Evolutionary conservation across 495 filamentous ascomycete genomes (phyloP).

Genomic region (Jackrogersella multiformis): DNA sequence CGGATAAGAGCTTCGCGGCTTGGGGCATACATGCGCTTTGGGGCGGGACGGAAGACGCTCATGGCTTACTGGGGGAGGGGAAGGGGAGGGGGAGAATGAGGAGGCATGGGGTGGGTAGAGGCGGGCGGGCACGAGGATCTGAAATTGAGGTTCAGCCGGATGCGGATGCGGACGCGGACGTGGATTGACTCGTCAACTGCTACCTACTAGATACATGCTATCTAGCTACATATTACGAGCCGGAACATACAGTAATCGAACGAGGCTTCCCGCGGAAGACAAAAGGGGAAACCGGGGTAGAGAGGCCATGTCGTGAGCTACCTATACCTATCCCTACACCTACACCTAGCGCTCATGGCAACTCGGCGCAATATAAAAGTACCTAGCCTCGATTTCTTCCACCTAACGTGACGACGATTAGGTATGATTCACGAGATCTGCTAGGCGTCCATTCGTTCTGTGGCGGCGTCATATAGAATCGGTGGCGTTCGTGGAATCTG

Average conservation of each 20-base stretch:
- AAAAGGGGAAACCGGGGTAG: background rate
- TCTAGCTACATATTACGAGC: background rate
- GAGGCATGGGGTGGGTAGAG: too few species aligned
- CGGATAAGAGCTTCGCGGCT: slow-evolving; percentile 7
- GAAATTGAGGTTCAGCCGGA: background rate
- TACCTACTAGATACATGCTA: background rate
- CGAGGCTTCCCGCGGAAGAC: background rate
- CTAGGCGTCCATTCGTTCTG: too few species aligned
- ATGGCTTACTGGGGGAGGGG: background rate
- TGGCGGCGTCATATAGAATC: too few species aligned
- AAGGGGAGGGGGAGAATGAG: background rate
- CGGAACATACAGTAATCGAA: background rate
- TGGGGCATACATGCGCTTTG: slow-evolving; percentile 7
- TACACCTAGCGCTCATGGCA: too few species aligned
- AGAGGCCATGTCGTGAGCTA: background rate
- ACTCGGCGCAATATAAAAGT: slow-evolving; percentile 15
- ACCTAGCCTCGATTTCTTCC: background rate
- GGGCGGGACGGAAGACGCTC: background rate
- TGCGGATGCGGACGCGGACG: background rate
- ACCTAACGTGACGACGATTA: background rate
- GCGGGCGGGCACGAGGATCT: too few species aligned
- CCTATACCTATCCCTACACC: background rate
- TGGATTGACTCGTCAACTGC: background rate
- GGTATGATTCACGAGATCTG: background rate
- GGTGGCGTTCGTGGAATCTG: background rate